Conservation (phyloP, 75 land plant species). For the Cupressus sempervirens region DNA sequence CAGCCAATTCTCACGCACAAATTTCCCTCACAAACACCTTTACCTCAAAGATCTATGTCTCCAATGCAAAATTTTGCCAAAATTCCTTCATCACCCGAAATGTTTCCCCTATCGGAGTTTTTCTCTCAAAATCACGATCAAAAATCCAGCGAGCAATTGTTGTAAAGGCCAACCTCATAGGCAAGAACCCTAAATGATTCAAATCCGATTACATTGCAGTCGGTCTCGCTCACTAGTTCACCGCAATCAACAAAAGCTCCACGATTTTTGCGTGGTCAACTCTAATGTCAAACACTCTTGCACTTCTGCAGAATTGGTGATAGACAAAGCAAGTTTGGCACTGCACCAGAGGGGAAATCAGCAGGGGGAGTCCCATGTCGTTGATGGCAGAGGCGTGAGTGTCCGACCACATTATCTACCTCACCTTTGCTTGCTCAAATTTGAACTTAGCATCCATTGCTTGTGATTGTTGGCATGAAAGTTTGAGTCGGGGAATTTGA, state of each 20-base stretch:
- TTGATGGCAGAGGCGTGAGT: no score
- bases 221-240: conserved; percentile 42
- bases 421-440: no score
- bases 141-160: background rate
- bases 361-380: no score
- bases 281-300: no score
- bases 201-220: conserved; percentile 39
- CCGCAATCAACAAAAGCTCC: conserved; percentile 16
- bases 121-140: background rate
- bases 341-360: no score
- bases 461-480: no score
- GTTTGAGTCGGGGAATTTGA: no score
- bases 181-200: conserved; percentile 37
- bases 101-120: background rate
- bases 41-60: background rate
- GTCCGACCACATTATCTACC: no score
- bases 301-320: no score
- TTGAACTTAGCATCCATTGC: no score
- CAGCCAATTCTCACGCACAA: background rate
- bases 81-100: background rate
- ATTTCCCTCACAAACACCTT: background rate
- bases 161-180: conserved; percentile 11
- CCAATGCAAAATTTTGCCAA: background rate
- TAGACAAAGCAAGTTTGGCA: no score
- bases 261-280: conserved; percentile 29